Evolutionary conservation across 2,329 filamentous ascomycete genomes (phyloP), one percentile per base, ranked within the genome.

Genomic region (Dactylellina leptospora): DNA sequence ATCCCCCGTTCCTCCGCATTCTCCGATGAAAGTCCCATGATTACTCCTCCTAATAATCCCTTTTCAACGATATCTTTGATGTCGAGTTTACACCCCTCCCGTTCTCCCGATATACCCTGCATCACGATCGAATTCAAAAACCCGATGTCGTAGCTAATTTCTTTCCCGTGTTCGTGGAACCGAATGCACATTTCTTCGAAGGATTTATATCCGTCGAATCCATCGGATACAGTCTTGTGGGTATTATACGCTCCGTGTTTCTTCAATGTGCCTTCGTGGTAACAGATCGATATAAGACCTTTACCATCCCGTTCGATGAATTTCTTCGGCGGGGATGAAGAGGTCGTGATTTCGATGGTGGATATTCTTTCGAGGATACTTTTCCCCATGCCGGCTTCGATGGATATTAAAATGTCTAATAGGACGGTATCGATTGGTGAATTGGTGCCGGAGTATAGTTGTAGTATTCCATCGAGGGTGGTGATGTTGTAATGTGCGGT

Each of bases 381-480:
- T 3, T 63, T 64, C 2, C 71, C 51, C 48, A 76, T 69, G 25
- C 70, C 64, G 11, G 60, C 66, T 55, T 77, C 76, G 28, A 77
- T 76, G 11, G 63, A 55, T 2, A 60, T 62, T 8, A 77, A 54
- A 16, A 77, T 75, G 11, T 75, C 62, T 13, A 76, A 59, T 2
- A 77, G 56, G 8, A 74, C 27, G 4, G 48, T 56, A 56, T 77
- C 76, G 16, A 76, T 54, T n/a, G 68, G 22, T 48, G 74, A 64
- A 22, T 75, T 75, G 3, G 66, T 74, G 6, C 76, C 76, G n/a
- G 58, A 44, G 45, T 77, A 77, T 11, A 76, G 45, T 3, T 56
- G 36, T 18, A 77, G 36, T 23, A 76, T 47, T 2, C 75, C 75
- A 27, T 77, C 75, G 1, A 77, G 38, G 2, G 76, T 77, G 5